A percentile compares a stretch with the other conserved stretches of the same genome.
Conservation (phyloP, 192 early-diverging fungal species). For the Coemansia sp. region DNA sequence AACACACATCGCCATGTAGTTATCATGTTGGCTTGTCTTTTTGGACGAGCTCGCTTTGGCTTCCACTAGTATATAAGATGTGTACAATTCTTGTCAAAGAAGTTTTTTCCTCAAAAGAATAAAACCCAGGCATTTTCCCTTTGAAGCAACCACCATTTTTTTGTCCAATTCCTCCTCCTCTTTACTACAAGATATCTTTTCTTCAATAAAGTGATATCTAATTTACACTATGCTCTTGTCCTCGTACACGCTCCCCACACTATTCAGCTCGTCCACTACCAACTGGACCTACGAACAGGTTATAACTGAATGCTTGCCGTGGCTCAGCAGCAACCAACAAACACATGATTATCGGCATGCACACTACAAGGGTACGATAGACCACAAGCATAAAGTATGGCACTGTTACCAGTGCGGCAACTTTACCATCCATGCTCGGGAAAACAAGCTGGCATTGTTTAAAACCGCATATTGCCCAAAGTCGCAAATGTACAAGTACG, state of each 20-base stretch:
- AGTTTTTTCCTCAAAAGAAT: no score
- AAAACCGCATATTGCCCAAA: neutral
- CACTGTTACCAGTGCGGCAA: constrained; percentile 7
- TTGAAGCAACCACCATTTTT: neutral
- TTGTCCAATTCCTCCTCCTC: neutral
- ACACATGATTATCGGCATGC: neutral
- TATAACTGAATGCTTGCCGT: constrained; percentile 7
- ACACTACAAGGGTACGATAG: neutral
- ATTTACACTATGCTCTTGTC: constrained; percentile 5
- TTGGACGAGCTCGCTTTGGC: no score
- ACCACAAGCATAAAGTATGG: constrained; percentile 6
- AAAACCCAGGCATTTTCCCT: neutral
- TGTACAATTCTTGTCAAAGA: no score
- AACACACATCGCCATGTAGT: no score
- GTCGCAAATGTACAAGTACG: neutral
- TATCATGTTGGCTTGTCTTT: no score
- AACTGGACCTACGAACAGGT: constrained; percentile 6
- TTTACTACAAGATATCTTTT: neutral
- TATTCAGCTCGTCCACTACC: neutral
- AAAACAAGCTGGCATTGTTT: constrained; percentile 8
- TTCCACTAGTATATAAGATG: no score
- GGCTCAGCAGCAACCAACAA: neutral
- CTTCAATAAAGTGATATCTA: neutral
- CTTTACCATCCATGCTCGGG: constrained; percentile 8
- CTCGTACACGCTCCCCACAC: constrained; percentile 4